Base-by-base conservation (phyloP, 148 eudicot species). In the Chenopodium album region DNA sequence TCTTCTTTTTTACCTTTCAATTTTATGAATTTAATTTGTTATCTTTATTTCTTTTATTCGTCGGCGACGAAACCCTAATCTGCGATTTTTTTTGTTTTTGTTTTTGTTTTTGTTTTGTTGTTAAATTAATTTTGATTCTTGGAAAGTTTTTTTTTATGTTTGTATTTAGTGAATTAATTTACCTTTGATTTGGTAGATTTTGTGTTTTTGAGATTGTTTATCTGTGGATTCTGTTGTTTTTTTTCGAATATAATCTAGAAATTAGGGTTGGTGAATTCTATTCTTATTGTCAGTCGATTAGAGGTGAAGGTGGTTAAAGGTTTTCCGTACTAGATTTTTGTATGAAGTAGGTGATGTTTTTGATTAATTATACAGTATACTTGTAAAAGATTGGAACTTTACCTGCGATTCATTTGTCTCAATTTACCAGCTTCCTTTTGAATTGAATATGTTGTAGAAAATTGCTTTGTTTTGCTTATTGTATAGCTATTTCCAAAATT, bases 1-100 rank as follows among this genome's bases (percentile, higher is more conserved):
- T 9, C 19, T 2, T 29, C 9, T 11, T 41, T 81, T 62, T 20
- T n/a, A 37, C 20, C 41, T 56, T 34, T 71, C 1, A 11, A 11
- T 23, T 41, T 5, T 32, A 14, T 44, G 13, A 22, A 37, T 65
- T 4, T 31, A 3, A 20, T 12, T 50, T 16, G 47, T 54, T 12
- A 6, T 28, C 28, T 28, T 28, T 2, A 47, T 29, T 46, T 23
- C 4, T 64, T 23, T 13, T 4, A 23, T 34, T 65, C 9, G 13
- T 44, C 7, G 62, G 20, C 59, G 28, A 67, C 0, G 62, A 67
- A 78, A 79, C 81, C 81, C 76, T 79, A 79, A 60, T 71, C n/a
- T 59, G 23, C n/a, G 12, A n/a, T 23, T n/a, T 34, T 69, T 31
- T 31, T 31, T 31, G 32, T 31, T 31, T 2, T 12, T 23, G 32